Base-by-base conservation (phyloP, 2,329 filamentous ascomycete species). In the Beauveria varroae region DNA sequence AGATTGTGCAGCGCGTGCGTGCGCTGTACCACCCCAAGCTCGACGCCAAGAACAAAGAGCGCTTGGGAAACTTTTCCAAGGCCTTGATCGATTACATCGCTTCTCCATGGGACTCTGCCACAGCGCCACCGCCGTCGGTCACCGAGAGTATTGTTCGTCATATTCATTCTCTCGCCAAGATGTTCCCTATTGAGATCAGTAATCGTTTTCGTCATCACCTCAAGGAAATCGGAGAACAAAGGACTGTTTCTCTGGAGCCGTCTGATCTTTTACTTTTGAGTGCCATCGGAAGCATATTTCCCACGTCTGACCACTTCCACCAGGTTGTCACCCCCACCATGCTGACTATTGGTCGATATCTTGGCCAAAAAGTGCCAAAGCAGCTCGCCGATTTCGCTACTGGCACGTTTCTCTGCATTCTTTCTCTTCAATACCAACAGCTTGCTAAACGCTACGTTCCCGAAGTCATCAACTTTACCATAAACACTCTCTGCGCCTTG, bases 251-350 rank as follows among this genome's bases (percentile, higher is more conserved):
- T 8, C 85, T 80, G 67, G 82, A 73, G 69, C 82, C 72, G 67
- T 90, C 91, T 20, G 93, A 99, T 68, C 76, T 99, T 22, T 76
- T 92, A 24, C 76, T 96, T n/a, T 77, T 99, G 41, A 93, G 91
- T 0, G 92, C 91, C 0, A 85, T 97, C 63, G 86, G 88, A 46
- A 86, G 86, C 2, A 89, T 96, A 58, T 99, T 96, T 69, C 93
- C 95, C 5, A 96, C 95, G 0, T 97, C 93, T 0, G 95, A 99
- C 74, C 93, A 98, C 75, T 99, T 98, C 74, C 95, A 99, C 69
- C 89, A 95, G 68, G 91, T 98, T 41, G 89, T 91, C 46, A 99
- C 95, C 1, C 95, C 95, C 2, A 89, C 93, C 0, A 89, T 91
- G 74, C 84, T 97, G 5, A 83, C 87, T n/a, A 90, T 98, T 74